Percentiles rank a stretch among this genome's conserved stretches.
phyloP scores from a whole-genome alignment of 2,329 filamentous ascomycete genomes.

The Tothia fuscella region DNA sequence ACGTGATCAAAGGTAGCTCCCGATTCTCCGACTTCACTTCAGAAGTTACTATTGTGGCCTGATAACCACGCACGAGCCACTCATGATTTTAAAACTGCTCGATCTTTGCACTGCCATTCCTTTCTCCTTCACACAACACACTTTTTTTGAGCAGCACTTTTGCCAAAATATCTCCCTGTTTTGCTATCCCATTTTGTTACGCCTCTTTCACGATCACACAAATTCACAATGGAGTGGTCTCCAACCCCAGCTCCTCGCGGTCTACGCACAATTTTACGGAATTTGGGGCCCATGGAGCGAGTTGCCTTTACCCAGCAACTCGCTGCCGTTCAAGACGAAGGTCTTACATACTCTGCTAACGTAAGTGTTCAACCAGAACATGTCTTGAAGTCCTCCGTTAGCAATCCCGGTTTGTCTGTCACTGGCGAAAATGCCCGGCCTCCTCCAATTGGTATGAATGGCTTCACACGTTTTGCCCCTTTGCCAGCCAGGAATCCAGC shows the following conservation, averaged over 20 bases:
- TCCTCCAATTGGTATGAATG: not conserved
- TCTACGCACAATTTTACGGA: too few species aligned
- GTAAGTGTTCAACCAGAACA: slow-evolving; percentile 22
- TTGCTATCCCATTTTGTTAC: too few species aligned
- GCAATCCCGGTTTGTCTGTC: slow-evolving; percentile 14
- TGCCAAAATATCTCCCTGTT: too few species aligned
- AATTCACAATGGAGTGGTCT: too few species aligned
- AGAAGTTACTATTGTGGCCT: not conserved
- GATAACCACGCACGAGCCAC: slow-evolving; percentile 5
- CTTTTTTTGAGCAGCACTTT: too few species aligned
- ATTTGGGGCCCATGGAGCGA: too few species aligned
- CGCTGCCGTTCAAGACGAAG: too few species aligned
- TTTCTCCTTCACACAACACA: not conserved
- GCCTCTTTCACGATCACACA: too few species aligned
- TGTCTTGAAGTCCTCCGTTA: slow-evolving; percentile 29
- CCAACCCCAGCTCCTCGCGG: too few species aligned
- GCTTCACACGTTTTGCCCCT: not conserved
- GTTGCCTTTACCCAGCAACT: too few species aligned
- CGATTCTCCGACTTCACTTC: slow-evolving; percentile 1
- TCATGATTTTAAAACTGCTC: slow-evolving; percentile 3
- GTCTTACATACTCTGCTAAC: too few species aligned
- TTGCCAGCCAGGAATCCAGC: too few species aligned
- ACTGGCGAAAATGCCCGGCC: not conserved
- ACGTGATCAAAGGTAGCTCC: slow-evolving; percentile 29
- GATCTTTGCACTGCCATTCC: not conserved